phyloP scores from a whole-genome alignment of 2,329 filamentous ascomycete species.

The Venturia asperata region DNA sequence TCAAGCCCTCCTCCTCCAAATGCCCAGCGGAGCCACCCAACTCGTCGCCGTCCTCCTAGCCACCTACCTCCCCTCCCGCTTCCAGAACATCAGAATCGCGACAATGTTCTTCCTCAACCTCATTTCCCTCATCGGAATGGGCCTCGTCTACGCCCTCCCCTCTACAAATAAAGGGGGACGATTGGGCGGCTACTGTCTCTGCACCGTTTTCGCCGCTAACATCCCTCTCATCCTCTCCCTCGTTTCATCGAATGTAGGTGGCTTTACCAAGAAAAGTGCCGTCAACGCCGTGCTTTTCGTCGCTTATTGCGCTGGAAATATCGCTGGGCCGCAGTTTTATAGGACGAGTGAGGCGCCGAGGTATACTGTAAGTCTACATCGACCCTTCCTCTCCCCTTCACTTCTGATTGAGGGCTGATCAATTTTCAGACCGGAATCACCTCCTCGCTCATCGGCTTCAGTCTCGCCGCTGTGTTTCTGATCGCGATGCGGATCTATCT shows the following conservation, averaged over 20 bases:
- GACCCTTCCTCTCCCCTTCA: background rate
- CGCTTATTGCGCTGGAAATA: conserved; percentile 11
- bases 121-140: conserved; percentile 2
- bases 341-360: conserved; percentile 28
- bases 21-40: conserved; percentile 6
- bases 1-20: conserved; percentile 1
- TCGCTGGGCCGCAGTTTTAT: background rate
- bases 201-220: conserved; percentile 26
- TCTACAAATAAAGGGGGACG: conserved; percentile 23
- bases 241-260: conserved; percentile 23
- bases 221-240: conserved; percentile 24
- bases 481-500: conserved; percentile 43
- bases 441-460: conserved; percentile 33
- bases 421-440: conserved; percentile 36
- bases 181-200: conserved; percentile 25
- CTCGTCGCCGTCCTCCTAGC: conserved; percentile 22
- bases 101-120: conserved; percentile 8
- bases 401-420: no score
- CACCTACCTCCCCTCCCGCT: conserved; percentile 15
- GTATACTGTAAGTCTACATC: conserved; percentile 24
- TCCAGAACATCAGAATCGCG: conserved; percentile 24
- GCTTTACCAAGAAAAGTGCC: conserved; percentile 23
- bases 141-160: conserved; percentile 19
- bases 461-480: conserved; percentile 30
- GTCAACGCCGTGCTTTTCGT: conserved; percentile 22